Conservation (phyloP, 2,329 filamentous ascomycete species). For the Colletotrichum sidae region DNA sequence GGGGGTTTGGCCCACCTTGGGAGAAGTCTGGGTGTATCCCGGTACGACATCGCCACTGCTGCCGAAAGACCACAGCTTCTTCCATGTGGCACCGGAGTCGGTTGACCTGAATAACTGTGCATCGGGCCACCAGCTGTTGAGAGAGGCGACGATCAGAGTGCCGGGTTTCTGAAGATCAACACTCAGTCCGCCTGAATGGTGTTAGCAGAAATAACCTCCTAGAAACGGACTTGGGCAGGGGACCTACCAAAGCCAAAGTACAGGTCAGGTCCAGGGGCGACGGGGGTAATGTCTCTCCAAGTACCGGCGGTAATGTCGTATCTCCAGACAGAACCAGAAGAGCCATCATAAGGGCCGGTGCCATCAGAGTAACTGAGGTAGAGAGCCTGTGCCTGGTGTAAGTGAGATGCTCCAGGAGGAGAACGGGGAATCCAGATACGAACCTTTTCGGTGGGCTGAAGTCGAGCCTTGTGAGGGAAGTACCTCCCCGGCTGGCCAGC, state of each 20-base stretch:
- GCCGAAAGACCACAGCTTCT: conserved; percentile 63
- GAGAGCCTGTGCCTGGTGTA: conserved; percentile 44
- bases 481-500: conserved; percentile 60
- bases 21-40: conserved; percentile 59
- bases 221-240: rapidly evolving
- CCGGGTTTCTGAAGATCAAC: conserved; percentile 66
- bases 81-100: conserved; percentile 67
- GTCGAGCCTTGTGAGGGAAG: conserved; percentile 66
- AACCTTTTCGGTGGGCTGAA: conserved; percentile 62
- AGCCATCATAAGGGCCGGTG: conserved; percentile 68
- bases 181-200: conserved; percentile 52
- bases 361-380: conserved; percentile 68
- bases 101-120: conserved; percentile 66
- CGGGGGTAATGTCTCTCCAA: conserved; percentile 70
- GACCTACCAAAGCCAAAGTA: conserved; percentile 63
- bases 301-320: conserved; percentile 61
- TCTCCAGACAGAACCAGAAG: conserved; percentile 63
- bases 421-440: conserved; percentile 62
- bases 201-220: neutral
- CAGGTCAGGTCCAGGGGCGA: conserved; percentile 54
- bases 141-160: conserved; percentile 65
- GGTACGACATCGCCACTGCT: conserved; percentile 57
- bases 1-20: conserved; percentile 43
- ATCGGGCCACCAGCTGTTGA: conserved; percentile 72
- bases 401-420: conserved; percentile 49